Evolutionary conservation across 2,329 filamentous ascomycete species (phyloP).

Genomic region (Hypoxylon sp.): DNA sequence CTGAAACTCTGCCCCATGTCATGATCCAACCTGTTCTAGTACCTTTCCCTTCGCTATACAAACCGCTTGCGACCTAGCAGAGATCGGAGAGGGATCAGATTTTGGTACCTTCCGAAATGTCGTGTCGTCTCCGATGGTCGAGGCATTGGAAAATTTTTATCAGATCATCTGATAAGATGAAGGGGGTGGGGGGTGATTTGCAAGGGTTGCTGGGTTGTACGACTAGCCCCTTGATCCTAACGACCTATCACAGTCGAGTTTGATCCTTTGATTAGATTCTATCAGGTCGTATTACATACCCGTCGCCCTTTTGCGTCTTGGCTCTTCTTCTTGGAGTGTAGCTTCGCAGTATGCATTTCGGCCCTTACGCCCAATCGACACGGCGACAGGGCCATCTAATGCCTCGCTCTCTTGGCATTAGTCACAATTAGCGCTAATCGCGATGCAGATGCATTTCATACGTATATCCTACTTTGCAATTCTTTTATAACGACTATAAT

Average conservation of each 20-base stretch:
- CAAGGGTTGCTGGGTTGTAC: constrained; percentile 3
- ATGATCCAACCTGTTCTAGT: constrained; percentile 3
- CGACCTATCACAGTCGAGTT: constrained; percentile 21
- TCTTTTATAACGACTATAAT: too few species aligned
- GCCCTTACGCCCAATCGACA: not conserved
- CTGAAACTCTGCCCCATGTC: too few species aligned
- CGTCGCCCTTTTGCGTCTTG: constrained; percentile 4
- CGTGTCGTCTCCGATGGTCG: constrained; percentile 6
- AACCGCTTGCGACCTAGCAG: not conserved
- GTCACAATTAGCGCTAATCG: constrained; percentile 11
- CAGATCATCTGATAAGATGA: constrained; percentile 41
- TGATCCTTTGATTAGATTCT: constrained; percentile 2
- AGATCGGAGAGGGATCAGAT: not conserved
- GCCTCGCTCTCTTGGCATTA: constrained; percentile 28
- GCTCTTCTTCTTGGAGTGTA: constrained; percentile 1
- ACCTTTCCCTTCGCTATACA: constrained; percentile 4
- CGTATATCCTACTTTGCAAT: too few species aligned
- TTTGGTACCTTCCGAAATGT: constrained; percentile 22
- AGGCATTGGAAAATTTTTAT: constrained; percentile 33
- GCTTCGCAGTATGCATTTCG: constrained; percentile 9
- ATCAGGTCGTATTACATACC: constrained; percentile 18
- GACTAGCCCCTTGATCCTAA: too few species aligned
- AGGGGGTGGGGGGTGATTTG: too few species aligned
- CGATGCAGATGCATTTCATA: not conserved
- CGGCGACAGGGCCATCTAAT: not conserved